A percentile compares a stretch with the other conserved stretches of the same genome.
Conservation (phyloP, 2,329 filamentous ascomycete genomes). For the Microcyclosporella mali region DNA sequence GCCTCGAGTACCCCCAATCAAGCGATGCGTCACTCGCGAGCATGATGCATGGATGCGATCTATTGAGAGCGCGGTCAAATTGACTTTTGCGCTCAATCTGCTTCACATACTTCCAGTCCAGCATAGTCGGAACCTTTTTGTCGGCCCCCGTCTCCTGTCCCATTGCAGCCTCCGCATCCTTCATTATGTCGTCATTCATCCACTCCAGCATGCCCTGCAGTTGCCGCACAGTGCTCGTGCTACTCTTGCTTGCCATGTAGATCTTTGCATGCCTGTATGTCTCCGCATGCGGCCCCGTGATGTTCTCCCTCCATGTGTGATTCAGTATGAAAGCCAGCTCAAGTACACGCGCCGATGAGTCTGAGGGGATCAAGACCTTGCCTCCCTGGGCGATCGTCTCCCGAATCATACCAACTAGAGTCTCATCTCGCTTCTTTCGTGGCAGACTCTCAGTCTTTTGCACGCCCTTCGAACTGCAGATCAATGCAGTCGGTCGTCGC, state of each 20-base stretch:
- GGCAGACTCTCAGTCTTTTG: conserved; percentile 59
- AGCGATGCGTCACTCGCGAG: conserved; percentile 83
- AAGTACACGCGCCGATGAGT: conserved; percentile 89
- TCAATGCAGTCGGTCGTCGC: conserved; percentile 83
- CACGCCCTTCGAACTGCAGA: conserved; percentile 82
- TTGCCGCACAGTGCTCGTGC: conserved; percentile 81
- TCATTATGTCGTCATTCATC: conserved; percentile 95
- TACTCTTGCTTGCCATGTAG: conserved; percentile 80
- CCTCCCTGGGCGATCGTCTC: conserved; percentile 76
- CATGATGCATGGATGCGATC: conserved; percentile 62
- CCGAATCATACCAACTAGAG: conserved; percentile 71
- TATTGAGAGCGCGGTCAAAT: conserved; percentile 61
- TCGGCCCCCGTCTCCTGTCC: conserved; percentile 35
- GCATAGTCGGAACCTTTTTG: conserved; percentile 60
- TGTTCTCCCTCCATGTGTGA: conserved; percentile 69
- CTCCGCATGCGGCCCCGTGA: conserved; percentile 31
- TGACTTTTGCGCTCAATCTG: conserved; percentile 76
- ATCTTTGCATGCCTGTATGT: conserved; percentile 52
- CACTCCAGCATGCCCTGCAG: conserved; percentile 95
- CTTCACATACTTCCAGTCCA: conserved; percentile 82
- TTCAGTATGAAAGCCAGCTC: conserved; percentile 90
- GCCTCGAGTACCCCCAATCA: conserved; percentile 91
- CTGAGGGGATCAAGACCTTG: conserved; percentile 86
- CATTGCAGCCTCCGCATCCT: conserved; percentile 54
- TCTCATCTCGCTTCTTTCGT: conserved; percentile 75